Evolutionary conservation across 2,329 filamentous ascomycete species (phyloP), one percentile per base, ranked within the genome.

Genomic region (Penicillium sp.): DNA sequence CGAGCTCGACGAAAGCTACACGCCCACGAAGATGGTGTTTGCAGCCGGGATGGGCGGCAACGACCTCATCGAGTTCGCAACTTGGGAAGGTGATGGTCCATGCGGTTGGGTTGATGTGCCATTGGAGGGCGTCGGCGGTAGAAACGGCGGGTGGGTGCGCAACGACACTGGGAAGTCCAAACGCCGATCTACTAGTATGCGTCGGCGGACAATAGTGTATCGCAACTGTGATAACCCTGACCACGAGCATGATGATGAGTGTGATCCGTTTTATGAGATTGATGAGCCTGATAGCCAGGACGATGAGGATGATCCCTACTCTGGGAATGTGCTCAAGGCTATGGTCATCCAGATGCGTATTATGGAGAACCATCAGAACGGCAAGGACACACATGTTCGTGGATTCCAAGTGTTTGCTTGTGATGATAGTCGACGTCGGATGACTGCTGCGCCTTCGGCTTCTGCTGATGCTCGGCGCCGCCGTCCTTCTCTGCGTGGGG

Each of bases 331-430:
- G 1, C 83, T 97, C 18, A 86, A 92, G 58, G 92, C 90, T 16
- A 96, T 93, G 77, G 85, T 97, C 31, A 82, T 99, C 29, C 92
- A 97, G 73, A 87, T 97, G 68, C 87, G 89, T 63, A 88, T 99
- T 47, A 83, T 93, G 50, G 94, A 97, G 77, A 99, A 99, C 70
- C 94, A 99, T 73, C 94, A 99, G 76, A 99, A 99, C 72, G 94
- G 94, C 61, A 99, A 99, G 73, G 94, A 99, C 72, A 99, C 94
- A n/a, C 94, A 99, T 79, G 83, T 99, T 24, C 84, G 94, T 16
- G 93, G 92, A 2, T 83, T 99, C 73, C 95, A 96, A 77, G 88
- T 97, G 10, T 99, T 87, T 68, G 82, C 84, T 14, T 71, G 69
- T 31, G 78, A 81, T 57, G 75, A 78, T 46, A 69, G 63, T 43